Conservation (phyloP, 768 basidiomycete species). For the Rossbeevera mucosa region DNA sequence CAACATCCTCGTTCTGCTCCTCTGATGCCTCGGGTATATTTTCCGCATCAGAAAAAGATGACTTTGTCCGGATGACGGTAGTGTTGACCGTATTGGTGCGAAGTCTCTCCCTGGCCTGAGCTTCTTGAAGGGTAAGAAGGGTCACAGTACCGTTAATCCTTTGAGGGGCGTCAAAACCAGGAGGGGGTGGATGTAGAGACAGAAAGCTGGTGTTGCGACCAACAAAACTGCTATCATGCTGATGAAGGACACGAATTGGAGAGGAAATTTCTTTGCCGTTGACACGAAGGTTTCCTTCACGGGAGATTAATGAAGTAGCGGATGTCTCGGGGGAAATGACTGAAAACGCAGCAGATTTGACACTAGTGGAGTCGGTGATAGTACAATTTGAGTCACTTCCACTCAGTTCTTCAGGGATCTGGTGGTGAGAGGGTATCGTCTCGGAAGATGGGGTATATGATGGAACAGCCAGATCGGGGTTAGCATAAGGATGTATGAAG, state of each 20-base stretch:
- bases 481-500: conserved; percentile 72
- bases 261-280: conserved; percentile 54
- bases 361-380: conserved; percentile 43
- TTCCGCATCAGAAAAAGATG: conserved; percentile 34
- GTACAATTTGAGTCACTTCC: conserved; percentile 52
- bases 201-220: conserved; percentile 30
- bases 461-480: conserved; percentile 56
- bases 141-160: conserved; percentile 58
- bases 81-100: conserved; percentile 44
- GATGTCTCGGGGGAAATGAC: conserved; percentile 35
- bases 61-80: conserved; percentile 22
- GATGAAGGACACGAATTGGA: conserved; percentile 42
- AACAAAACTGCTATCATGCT: conserved; percentile 24
- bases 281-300: conserved; percentile 26
- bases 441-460: conserved; percentile 32
- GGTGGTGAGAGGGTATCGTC: conserved; percentile 25
- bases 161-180: conserved; percentile 36
- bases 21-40: conserved; percentile 20
- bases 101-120: conserved; percentile 60
- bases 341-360: conserved; percentile 34
- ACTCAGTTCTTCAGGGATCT: conserved; percentile 31
- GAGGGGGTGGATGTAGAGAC: conserved; percentile 30
- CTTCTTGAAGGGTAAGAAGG: conserved; percentile 75
- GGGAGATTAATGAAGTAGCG: conserved; percentile 18
- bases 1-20: conserved; percentile 23